These are phyloP conservation scores for Camptophora hylomeconis DNA, from an alignment of 2,329 filamentous ascomycete genomes.

Conservation along the genomic window DNA sequence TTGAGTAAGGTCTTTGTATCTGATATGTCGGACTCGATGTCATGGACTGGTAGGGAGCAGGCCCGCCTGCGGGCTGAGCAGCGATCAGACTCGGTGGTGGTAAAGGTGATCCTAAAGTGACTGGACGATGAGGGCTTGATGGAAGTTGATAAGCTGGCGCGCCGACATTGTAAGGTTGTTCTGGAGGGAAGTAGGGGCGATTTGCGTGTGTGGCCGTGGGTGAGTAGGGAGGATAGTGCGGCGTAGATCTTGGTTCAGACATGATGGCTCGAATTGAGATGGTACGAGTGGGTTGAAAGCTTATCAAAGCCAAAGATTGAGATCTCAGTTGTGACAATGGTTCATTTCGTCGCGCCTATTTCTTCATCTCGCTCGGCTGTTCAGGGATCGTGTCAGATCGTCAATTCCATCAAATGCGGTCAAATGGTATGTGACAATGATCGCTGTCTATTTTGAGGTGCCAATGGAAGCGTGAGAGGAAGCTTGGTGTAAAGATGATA, in stretches of 20 bases:
- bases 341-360: no score
- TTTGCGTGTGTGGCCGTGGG: conserved; percentile 29
- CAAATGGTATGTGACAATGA: no score
- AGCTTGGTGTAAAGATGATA: no score
- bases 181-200: conserved; percentile 31
- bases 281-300: no score
- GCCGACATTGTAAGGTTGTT: conserved; percentile 21
- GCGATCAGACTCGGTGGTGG: conserved; percentile 16
- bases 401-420: no score
- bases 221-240: conserved; percentile 29
- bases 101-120: conserved; percentile 27
- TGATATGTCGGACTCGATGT: conserved; percentile 13
- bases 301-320: no score
- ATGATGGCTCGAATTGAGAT: conserved; percentile 7
- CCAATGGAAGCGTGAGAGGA: no score
- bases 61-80: conserved; percentile 8
- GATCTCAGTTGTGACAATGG: no score
- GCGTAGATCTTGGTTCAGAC: conserved; percentile 23
- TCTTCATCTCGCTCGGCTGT: no score
- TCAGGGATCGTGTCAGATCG: no score
- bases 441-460: no score
- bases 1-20: conserved; percentile 13
- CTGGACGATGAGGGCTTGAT: conserved; percentile 27
- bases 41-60: conserved; percentile 11
- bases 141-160: conserved; percentile 24